Base-by-base conservation (phyloP, 1,139 yeast genomes). In the Sugiyamaella castrensis region DNA sequence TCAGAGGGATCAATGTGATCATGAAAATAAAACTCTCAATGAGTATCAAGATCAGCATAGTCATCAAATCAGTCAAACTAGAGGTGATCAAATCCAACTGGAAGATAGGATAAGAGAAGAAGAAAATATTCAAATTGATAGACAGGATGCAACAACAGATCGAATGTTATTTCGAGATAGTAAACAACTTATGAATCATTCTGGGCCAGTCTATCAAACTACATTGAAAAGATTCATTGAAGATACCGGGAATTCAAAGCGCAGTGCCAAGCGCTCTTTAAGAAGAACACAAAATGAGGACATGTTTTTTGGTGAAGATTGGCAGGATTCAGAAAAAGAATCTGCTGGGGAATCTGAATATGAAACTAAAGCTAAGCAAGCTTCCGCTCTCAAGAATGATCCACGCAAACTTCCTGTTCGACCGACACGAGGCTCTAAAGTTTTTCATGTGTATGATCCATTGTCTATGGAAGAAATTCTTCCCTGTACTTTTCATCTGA, bases 401-500 rank as follows among this genome's bases (percentile, higher is more conserved):
- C 24, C 24, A 4, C 24, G 24, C 3, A 19, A 19, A 19, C 24
- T 19, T 19, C 24, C 24, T 19, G 5, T 19, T 19, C 24, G 24
- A 19, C 24, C 24, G 5, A 19, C 3, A 19, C 3, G 24, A 19
- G 24, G 24, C 4, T 42, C 46, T 2, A 40, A 36, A 11, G 35
- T 48, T 8, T 32, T 48, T 10, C 51, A 48, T 32, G 37, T 48
- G 4, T 48, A 48, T 28, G 47, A 40, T 30, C 48, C 48, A 27
- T 33, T 32, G 16, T 40, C 40, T 4, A 40, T 43, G 10, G 42
- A 48, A 41, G 43, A 47, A 28, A 42, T 40, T 24, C 77, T 81
- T 1, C 79, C 75, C 47, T 77, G 82, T 15, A 70, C 80, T 1
- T 66, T 81, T 42, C 73, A 76, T 51, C 67, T 66, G 40, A 71